phyloP scores from a whole-genome alignment of 257 asterid species.

The Anisodus acutangulus region DNA sequence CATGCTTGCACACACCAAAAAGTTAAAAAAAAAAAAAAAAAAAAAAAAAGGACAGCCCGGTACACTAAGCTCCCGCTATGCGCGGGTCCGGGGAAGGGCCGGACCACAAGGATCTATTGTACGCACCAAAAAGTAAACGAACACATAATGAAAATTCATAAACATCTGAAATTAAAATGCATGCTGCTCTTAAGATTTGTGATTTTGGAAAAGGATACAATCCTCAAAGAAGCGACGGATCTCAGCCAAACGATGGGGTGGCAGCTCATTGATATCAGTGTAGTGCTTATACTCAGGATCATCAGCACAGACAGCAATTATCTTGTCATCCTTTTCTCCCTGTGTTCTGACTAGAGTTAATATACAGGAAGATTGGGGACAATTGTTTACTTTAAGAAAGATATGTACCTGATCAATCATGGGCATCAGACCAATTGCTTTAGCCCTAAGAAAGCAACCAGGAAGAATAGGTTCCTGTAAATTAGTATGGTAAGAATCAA shows the following conservation, averaged over 20 bases:
- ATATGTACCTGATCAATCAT: slow-evolving; percentile 40
- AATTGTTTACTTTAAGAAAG: neutral
- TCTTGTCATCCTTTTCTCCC: slow-evolving; percentile 42
- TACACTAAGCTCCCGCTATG: too few species aligned
- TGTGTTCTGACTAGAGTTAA: neutral
- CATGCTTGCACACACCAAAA: neutral
- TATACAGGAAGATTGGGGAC: neutral
- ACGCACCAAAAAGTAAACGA: neutral
- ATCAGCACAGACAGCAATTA: slow-evolving; percentile 37
- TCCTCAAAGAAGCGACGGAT: too few species aligned
- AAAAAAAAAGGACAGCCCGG: too few species aligned
- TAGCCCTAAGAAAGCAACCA: slow-evolving; percentile 42
- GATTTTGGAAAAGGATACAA: too few species aligned
- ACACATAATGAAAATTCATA: neutral
- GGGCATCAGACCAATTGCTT: slow-evolving; percentile 41
- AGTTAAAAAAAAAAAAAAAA: neutral
- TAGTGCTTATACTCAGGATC: slow-evolving; percentile 41
- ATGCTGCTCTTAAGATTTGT: slow-evolving; percentile 17
- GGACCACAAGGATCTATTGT: too few species aligned
- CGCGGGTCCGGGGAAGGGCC: too few species aligned
- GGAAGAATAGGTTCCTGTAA: slow-evolving; percentile 42
- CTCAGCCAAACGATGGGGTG: slow-evolving; percentile 34
- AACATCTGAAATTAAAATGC: neutral
- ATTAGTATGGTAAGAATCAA: neutral
- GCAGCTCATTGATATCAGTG: slow-evolving; percentile 38